Evolutionary conservation across 2,329 filamentous ascomycete species (phyloP).

Genomic region (Scleromitrula shiraiana): DNA sequence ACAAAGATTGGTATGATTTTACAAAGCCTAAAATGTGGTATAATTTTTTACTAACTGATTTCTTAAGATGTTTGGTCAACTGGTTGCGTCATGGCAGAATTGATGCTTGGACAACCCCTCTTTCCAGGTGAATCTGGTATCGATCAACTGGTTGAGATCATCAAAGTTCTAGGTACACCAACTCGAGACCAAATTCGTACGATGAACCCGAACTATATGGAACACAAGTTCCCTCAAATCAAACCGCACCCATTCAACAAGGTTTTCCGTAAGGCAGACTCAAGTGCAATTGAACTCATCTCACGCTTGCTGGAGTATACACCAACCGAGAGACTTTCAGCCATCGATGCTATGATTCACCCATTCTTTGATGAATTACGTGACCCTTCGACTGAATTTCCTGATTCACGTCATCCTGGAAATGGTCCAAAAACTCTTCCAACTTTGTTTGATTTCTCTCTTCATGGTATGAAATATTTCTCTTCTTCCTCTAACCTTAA

Average conservation of each 20-base stretch:
- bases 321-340: conserved; percentile 86
- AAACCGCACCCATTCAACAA: conserved; percentile 99
- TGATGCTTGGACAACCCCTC: conserved; percentile 96
- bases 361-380: conserved; percentile 97
- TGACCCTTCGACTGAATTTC: conserved; percentile 82
- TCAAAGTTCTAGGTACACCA: conserved; percentile 95
- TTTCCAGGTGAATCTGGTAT: conserved; percentile 99
- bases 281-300: conserved; percentile 89
- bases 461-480: conserved; percentile 61
- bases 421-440: conserved; percentile 79
- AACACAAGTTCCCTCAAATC: conserved; percentile 99
- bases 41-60: conserved; percentile 12
- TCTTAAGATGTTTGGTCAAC: conserved; percentile 92
- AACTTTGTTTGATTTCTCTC: conserved; percentile 84
- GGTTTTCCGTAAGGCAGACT: conserved; percentile 94
- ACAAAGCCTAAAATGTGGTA: conserved; percentile 11
- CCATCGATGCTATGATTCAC: conserved; percentile 94
- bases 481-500: conserved; percentile 2
- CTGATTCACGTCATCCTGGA: conserved; percentile 78
- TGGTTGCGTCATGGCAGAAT: conserved; percentile 96
- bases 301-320: conserved; percentile 93
- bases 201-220: conserved; percentile 99
- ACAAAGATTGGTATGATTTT: conserved; percentile 87
- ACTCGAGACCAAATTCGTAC: conserved; percentile 97
- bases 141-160: conserved; percentile 97